Conservation (phyloP, 345 rosid species). For the Hevea brasiliensis region DNA sequence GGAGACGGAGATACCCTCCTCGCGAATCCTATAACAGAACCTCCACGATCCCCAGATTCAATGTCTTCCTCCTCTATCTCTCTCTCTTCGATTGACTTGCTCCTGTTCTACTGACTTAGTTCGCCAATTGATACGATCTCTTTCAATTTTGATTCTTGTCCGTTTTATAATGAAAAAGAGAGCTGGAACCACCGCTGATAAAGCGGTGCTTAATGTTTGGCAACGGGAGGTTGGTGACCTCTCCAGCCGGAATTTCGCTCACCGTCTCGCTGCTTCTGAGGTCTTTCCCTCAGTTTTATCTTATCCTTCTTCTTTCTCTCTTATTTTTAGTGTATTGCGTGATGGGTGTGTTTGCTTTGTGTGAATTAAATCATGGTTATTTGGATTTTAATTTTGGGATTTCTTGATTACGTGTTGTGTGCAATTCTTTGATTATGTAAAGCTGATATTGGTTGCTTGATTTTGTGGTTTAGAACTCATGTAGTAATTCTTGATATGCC, state of each 20-base stretch:
- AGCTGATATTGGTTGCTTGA: not conserved
- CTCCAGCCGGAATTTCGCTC: slow-evolving; percentile 60
- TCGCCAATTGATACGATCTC: not conserved
- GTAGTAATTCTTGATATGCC: not conserved
- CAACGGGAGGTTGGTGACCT: slow-evolving; percentile 76
- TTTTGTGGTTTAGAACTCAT: not conserved
- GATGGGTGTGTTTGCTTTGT: not conserved
- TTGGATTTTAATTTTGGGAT: not conserved
- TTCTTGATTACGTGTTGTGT: not conserved
- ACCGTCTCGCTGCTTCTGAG: slow-evolving; percentile 78
- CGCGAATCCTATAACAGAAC: too few relatives aligned
- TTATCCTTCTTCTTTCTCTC: too few relatives aligned
- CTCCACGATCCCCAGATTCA: too few relatives aligned
- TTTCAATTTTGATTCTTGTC: not conserved
- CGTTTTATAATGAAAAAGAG: slow-evolving; percentile 31
- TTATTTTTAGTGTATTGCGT: not conserved
- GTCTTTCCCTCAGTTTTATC: slow-evolving; percentile 22
- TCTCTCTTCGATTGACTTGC: not conserved
- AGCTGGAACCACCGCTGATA: slow-evolving; percentile 30
- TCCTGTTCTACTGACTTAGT: not conserved
- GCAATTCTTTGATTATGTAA: not conserved
- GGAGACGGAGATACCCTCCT: too few relatives aligned
- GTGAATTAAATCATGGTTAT: not conserved
- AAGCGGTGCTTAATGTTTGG: slow-evolving; percentile 62
- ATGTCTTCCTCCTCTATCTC: not conserved